Evolutionary conservation across 2,329 filamentous ascomycete species (phyloP), one percentile per base, ranked within the genome.

Genomic region (Xylariaceae sp.): DNA sequence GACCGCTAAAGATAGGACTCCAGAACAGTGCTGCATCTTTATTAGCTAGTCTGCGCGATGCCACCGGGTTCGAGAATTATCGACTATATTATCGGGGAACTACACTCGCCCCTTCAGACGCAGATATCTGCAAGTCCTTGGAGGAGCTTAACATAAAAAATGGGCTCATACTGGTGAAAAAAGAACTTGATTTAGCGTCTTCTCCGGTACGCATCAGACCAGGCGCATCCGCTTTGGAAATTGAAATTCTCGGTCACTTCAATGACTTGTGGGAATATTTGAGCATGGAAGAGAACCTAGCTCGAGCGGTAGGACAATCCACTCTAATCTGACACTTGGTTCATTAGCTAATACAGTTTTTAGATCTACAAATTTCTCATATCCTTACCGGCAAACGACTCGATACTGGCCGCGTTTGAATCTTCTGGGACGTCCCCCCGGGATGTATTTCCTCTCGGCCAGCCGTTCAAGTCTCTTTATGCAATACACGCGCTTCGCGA

Each of bases 261-360:
- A 80, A 89, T 50, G 85, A 92, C 56, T 73, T 99, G 21, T 96
- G 94, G 78, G 80, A 83, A 41, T 87, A 92, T 64, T 77, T 97
- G 50, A 83, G 84, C 59, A 80, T 92, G 72, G 81, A 88, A 42
- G 85, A 92, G 54, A 76, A 74, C 47, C 73, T 90, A 40, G 84
- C 88, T 6, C 76, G 80, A 65, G 84, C 88, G 75, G 85, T 87
- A 75, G 51, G 9, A 29, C 15, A 18, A 13, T n/a, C 22, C 9
- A 47, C 26, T n/a, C 30, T 30, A 5, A 37, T 34, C 6, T 26
- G n/a, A n/a, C 13, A 8, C 26, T 32, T 13, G n/a, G 15, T 39
- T 18, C 26, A 22, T 36, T 39, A 15, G 45, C 57, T 59, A 26
- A 59, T 44, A n/a, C 8, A 16, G 19, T 18, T 15, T 53, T 15